Base-by-base conservation (phyloP, 352 stramenopile genomes). In the Pythium monospermum region DNA sequence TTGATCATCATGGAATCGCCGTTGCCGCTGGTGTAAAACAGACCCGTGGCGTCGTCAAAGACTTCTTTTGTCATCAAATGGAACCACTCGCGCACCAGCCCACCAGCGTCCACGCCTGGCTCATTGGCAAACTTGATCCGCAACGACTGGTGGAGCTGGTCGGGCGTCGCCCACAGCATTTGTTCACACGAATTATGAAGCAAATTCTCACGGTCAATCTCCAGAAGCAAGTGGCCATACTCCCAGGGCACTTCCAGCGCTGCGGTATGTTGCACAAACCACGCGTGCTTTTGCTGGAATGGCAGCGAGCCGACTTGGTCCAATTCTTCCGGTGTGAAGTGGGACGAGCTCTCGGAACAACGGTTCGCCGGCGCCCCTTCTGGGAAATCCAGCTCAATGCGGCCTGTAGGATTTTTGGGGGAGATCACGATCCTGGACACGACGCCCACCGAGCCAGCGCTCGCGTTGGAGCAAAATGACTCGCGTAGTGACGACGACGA, bases 31-130 rank as follows among this genome's bases (percentile, higher is more conserved):
- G 62, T 77, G 40, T 80, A 82, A 52, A 96, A 97, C 19, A 96
- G 50, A 0, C 86, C 88, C 0, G 81, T 87, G 4, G 69, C 55
- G 27, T 91, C 83, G 36, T 94, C 85, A 65, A 97, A 96, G 5
- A 97, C 70, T 23, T 91, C 85, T 36, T 92, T 86, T 2, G 74
- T 91, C 78, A 96, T 88, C 16, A 97, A 66, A 22, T 77, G 89
- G 60, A 96, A 96, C 89, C 89, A 97, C 59, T 96, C 89, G 6
- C 89, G 79, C 42, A 95, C 85, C 8, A 97, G 68, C 38, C 89
- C 89, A 18, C 89, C 89, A 4, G 87, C 89, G 66, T 97, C 89
- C 10, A 96, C 79, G n/a, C 88, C 88, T 15, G 83, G 82, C 31
- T 97, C 88, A 53, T 94, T 91, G 6, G 86, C 71, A 66, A 97